Base-by-base conservation (phyloP, 768 basidiomycete species). In the Nidularia pulvinata region DNA sequence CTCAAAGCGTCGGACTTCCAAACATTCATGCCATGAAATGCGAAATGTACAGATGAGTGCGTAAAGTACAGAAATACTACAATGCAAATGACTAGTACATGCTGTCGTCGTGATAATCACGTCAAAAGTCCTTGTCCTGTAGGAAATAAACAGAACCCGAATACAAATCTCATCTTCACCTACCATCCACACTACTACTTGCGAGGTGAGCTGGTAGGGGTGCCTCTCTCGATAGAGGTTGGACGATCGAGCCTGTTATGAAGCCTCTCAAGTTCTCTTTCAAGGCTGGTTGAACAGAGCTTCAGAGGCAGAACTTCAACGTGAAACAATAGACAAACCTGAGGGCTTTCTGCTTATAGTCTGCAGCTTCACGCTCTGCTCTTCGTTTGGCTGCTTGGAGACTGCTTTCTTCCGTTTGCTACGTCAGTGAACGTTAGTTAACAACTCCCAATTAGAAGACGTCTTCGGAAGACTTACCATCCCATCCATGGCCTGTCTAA, bases 401-500 rank as follows among this genome's bases (percentile, higher is more conserved):
- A n/a, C 79, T 74, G 56, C 73, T 83, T 68, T 86, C 88, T 43
- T 78, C 77, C 16, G 84, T 86, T 85, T 89, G 88, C 89, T 91
- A 50, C 11, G 30, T 7, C 13, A 45, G 11, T 37, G 54, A 6
- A 49, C 34, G 35, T 49, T 52, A 47, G 22, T 48, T 55, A 35
- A 61, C 58, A 13, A 46, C 47, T 30, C 2, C 25, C 44, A 22
- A 14, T 11, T 35, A 55, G 11, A 45, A 19, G 52, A 46, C 37
- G 16, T 30, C 5, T 16, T 16, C 34, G 43, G 43, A 52, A 56
- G 32, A 53, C 82, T 50, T 63, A 91, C 90, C 74, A 83, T 73
- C 36, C 71, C 68, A 64, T 88, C 86, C 72, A 90, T 80, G 34
- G 69, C 72, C 51, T 80, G 68, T 34, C 90, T 79, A 67, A 91